Conservation (phyloP, 2,329 filamentous ascomycete genomes). For the Chrysosporium queenslandicum region DNA sequence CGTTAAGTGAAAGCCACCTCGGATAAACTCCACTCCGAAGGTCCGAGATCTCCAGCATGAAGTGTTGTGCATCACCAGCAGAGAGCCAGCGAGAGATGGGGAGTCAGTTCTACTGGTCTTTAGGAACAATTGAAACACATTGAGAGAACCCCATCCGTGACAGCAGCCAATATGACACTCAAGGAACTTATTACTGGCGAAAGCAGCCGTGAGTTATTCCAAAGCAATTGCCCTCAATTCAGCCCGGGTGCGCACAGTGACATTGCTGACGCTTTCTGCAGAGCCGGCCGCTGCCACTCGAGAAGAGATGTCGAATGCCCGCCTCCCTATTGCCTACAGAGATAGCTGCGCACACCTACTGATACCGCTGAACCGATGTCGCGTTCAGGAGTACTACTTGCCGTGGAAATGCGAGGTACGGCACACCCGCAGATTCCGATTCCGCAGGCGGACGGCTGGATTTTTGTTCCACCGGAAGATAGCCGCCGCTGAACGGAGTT, state of each 20-base stretch:
- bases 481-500: background rate
- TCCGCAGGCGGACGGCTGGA: background rate
- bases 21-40: background rate
- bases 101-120: background rate
- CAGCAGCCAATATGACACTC: constrained; percentile 34
- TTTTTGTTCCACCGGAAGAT: background rate
- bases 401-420: constrained; percentile 94
- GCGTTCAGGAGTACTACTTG: constrained; percentile 80
- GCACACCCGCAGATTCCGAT: constrained; percentile 12
- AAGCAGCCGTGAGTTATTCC: constrained; percentile 27
- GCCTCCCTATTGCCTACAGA: constrained; percentile 78
- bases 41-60: background rate
- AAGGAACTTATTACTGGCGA: constrained; percentile 41
- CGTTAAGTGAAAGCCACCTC: constrained; percentile 3
- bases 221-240: constrained; percentile 10
- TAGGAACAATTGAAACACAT: background rate
- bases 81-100: background rate
- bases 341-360: constrained; percentile 92
- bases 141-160: background rate
- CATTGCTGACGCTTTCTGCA: constrained; percentile 2
- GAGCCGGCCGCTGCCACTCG: constrained; percentile 50
- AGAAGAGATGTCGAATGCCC: constrained; percentile 88
- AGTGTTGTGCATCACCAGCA: background rate
- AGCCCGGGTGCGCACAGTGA: background rate
- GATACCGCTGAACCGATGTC: constrained; percentile 92